Conservation (phyloP, 2,329 filamentous ascomycete species). For the Monilinia laxa region DNA sequence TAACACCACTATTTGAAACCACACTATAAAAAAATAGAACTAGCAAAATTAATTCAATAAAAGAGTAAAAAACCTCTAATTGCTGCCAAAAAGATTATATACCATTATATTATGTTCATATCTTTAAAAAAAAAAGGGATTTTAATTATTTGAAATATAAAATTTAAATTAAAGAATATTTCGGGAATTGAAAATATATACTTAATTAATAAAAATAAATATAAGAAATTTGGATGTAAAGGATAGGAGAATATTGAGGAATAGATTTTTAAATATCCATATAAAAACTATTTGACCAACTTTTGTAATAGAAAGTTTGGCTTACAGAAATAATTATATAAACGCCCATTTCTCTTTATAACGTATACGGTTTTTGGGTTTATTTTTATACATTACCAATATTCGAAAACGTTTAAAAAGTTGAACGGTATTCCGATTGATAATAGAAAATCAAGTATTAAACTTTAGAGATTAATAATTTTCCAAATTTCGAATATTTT, state of each 20-base stretch:
- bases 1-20: background rate
- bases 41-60: background rate
- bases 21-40: background rate
- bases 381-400: too few relatives aligned
- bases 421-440: background rate
- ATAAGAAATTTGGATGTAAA: too few relatives aligned
- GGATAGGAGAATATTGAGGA: too few relatives aligned
- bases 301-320: background rate
- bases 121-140: background rate
- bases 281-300: too few relatives aligned
- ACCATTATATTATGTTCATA: constrained; percentile 1
- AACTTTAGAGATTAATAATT: background rate
- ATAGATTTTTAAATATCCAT: too few relatives aligned
- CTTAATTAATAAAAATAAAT: too few relatives aligned
- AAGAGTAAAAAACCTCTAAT: background rate
- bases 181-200: too few relatives aligned
- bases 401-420: background rate
- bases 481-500: too few relatives aligned
- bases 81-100: background rate
- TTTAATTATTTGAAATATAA: background rate
- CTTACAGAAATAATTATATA: constrained; percentile 2
- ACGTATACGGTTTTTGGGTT: too few relatives aligned
- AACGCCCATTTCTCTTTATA: too few relatives aligned
- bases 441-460: background rate
- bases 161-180: too few relatives aligned